Base-by-base conservation (phyloP, 768 basidiomycete species). In the Coprinellus aureogranulatus region DNA sequence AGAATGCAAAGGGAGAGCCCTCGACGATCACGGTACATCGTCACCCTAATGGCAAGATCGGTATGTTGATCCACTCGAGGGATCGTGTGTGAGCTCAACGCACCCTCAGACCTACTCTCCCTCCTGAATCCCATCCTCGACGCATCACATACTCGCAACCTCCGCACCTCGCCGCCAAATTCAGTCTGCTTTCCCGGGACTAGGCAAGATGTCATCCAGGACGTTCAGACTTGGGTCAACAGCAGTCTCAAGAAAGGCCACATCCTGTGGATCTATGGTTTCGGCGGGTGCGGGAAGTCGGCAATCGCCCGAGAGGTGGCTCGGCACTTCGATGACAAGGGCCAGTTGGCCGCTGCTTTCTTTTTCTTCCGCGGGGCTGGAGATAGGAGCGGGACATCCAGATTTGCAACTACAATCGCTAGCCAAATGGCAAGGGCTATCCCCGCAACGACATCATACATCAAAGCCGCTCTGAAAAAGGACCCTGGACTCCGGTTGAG, bases 261-360 rank as follows among this genome's bases (percentile, higher is more conserved):
- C 27, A 50, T 66, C 34, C 18, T 64, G 20, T 66, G 65, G 63
- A 18, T 64, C 1, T 40, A 60, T 27, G 65, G 65, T 4, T 55
- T 58, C 2, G 65, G 57, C 9, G 65, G 65, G 12, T 58, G 58
- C n/a, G 65, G 65, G 6, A 66, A 66, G 51, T 62, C 63, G 1
- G 60, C 62, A 8, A 59, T 65, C 16, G 55, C 60, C 5, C 62
- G 62, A 37, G 53, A 47, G 1, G 50, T 66, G 5, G 61, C 62
- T 12, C 59, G 61, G 16, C 8, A 30, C 18, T 61, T 47, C 30
- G 14, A 39, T 2, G 46, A 51, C 16, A n/a, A 4, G 5, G 50
- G 45, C 2, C 27, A 12, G 8, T 41, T 63, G 14, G 56, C 44
- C 0, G 62, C 53, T 14, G 54, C 52, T 27, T 64, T 66, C 34